phyloP scores from a whole-genome alignment of 2,329 filamentous ascomycete species.

The Talaromyces sp. region DNA sequence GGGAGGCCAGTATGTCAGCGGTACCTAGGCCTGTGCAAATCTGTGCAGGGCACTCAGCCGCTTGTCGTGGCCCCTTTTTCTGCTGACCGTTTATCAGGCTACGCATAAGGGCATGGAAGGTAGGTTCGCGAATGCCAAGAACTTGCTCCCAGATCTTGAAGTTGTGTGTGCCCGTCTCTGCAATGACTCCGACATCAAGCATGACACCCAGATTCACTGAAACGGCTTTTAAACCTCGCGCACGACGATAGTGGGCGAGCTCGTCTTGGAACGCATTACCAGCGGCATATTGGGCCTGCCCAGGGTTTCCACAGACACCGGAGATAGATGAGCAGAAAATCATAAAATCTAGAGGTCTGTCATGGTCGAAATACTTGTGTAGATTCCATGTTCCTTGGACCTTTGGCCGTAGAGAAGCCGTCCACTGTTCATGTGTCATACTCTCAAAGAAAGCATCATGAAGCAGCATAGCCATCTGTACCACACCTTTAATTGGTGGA shows the following conservation, averaged over 20 bases:
- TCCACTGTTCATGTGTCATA: slow-evolving; percentile 37
- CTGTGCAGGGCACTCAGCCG: neutral
- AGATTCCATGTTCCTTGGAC: slow-evolving; percentile 30
- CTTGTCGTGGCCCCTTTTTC: neutral
- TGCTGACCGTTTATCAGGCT: neutral
- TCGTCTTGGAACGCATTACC: neutral
- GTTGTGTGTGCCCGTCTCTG: neutral
- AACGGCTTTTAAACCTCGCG: neutral
- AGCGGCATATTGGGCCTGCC: neutral
- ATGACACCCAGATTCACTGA: neutral
- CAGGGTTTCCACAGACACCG: neutral
- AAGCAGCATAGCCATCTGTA: slow-evolving; percentile 36
- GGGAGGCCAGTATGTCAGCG: neutral
- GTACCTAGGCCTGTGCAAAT: no score
- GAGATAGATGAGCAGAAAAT: neutral
- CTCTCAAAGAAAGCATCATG: slow-evolving; percentile 28
- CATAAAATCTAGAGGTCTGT: neutral
- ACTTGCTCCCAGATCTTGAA: neutral
- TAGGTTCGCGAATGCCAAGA: neutral
- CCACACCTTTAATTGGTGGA: slow-evolving; percentile 35
- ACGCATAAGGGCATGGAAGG: neutral
- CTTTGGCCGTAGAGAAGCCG: slow-evolving; percentile 35
- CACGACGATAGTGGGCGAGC: neutral
- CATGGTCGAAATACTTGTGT: slow-evolving; percentile 14
- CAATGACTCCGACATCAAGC: neutral